Evolutionary conservation across 208 protist species (phyloP).

Genomic region (Leishmania tarentolae): DNA sequence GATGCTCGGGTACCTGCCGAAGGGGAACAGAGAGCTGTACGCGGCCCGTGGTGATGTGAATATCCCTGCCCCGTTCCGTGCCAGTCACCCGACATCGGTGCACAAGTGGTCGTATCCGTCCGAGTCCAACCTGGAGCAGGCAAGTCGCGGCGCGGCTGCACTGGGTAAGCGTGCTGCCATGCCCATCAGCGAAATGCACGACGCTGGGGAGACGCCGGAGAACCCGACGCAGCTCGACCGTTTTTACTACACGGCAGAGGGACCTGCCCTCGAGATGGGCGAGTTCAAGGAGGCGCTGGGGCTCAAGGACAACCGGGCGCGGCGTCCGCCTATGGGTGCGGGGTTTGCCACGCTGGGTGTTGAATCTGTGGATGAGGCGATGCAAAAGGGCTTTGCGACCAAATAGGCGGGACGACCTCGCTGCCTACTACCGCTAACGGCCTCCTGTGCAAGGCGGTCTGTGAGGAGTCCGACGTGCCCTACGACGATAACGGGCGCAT

Average conservation of each 20-base stretch:
- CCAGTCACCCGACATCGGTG: slow-evolving; percentile 79
- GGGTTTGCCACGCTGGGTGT: slow-evolving; percentile 81
- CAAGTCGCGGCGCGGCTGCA: slow-evolving; percentile 68
- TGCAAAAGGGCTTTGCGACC: slow-evolving; percentile 16
- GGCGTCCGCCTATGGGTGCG: slow-evolving; percentile 44
- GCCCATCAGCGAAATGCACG: slow-evolving; percentile 89
- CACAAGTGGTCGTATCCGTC: slow-evolving; percentile 70
- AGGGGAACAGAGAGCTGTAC: slow-evolving; percentile 87
- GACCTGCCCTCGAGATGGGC: slow-evolving; percentile 80
- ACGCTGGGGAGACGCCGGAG: slow-evolving; percentile 77
- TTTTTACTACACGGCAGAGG: slow-evolving; percentile 83
- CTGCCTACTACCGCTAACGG: neutral
- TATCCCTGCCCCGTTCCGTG: slow-evolving; percentile 77
- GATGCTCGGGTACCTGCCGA: slow-evolving; percentile 86
- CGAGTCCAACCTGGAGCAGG: slow-evolving; percentile 87
- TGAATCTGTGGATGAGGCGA: slow-evolving; percentile 10
- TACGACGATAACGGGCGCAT: neutral
- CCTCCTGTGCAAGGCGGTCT: neutral
- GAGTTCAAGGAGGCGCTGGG: slow-evolving; percentile 88
- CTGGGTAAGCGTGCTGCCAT: slow-evolving; percentile 80
- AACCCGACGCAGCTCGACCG: slow-evolving; percentile 81
- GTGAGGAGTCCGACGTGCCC: neutral
- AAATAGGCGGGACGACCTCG: slow-evolving; percentile 19
- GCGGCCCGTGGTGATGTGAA: slow-evolving; percentile 85
- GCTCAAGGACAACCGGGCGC: slow-evolving; percentile 79